A percentile compares a stretch with the other conserved stretches of the same genome.
phyloP scores from a whole-genome alignment of 2,329 filamentous ascomycete species.

The Diaporthe amygdali region DNA sequence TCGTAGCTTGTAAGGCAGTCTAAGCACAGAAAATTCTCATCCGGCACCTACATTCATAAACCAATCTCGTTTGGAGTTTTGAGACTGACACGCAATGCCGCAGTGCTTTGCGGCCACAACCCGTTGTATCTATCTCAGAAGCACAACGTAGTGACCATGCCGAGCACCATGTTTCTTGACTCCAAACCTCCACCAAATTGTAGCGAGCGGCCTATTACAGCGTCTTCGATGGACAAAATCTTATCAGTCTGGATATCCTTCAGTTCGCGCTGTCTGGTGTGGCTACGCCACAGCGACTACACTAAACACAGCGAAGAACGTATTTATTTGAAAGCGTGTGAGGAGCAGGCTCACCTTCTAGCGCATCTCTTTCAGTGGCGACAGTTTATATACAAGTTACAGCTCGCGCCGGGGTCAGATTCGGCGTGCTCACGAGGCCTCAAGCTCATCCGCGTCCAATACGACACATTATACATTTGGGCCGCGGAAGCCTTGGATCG shows the following conservation, averaged over 20 bases:
- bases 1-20: not conserved
- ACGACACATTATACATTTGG: not conserved
- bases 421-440: not conserved
- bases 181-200: not conserved
- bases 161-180: not conserved
- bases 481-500: conserved; percentile 4
- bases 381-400: not conserved
- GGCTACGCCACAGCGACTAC: not conserved
- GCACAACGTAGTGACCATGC: not conserved
- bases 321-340: not conserved
- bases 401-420: not conserved
- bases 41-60: not conserved
- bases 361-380: not conserved
- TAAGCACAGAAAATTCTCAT: too few species aligned
- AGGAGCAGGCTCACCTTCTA: not conserved
- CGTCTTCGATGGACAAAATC: not conserved
- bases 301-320: not conserved
- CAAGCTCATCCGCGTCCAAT: not conserved
- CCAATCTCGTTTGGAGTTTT: not conserved
- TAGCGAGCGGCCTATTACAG: not conserved
- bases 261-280: not conserved
- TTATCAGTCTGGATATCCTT: not conserved
- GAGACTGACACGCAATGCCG: not conserved
- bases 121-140: not conserved
- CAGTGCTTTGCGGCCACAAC: conserved; percentile 3